These are phyloP conservation scores for Albophoma yamanashiensis DNA, from an alignment of 2,329 filamentous ascomycete species.

Conservation along the genomic window DNA sequence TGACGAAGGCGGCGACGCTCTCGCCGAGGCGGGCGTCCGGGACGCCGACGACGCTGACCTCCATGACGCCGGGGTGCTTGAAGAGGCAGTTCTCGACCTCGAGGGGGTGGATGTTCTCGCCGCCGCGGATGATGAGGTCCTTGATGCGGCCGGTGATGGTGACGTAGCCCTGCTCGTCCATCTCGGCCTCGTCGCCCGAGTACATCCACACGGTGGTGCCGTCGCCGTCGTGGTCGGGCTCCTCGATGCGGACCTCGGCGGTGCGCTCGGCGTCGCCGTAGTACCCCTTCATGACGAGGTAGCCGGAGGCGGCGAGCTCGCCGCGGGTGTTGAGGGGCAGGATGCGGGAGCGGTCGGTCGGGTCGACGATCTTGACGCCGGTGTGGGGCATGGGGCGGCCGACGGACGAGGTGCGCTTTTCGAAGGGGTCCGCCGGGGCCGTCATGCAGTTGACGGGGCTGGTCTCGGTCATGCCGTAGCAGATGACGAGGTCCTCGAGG, in stretches of 20 bases:
- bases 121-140: conserved; percentile 88
- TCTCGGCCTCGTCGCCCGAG: conserved; percentile 82
- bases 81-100: conserved; percentile 87
- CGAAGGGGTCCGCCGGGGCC: conserved; percentile 60
- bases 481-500: conserved; percentile 75
- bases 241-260: conserved; percentile 46
- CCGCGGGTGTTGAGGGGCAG: conserved; percentile 58
- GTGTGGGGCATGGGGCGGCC: conserved; percentile 82
- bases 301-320: conserved; percentile 75
- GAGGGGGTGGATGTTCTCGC: conserved; percentile 91
- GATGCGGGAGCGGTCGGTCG: conserved; percentile 44
- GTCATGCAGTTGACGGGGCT: conserved; percentile 75
- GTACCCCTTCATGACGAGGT: conserved; percentile 86
- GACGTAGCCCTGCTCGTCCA: conserved; percentile 76
- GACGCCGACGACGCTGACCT: conserved; percentile 76
- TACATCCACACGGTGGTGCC: conserved; percentile 66
- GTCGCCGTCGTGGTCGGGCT: conserved; percentile 24
- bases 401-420: conserved; percentile 64
- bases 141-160: conserved; percentile 87
- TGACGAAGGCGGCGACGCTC: conserved; percentile 73
- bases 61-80: conserved; percentile 56
- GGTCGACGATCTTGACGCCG: conserved; percentile 62
- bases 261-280: conserved; percentile 66
- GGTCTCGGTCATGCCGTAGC: conserved; percentile 96
- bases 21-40: conserved; percentile 79